Percentiles rank a stretch among this genome's conserved stretches.
Evolutionary conservation across 2,329 filamentous ascomycete species (phyloP).

Genomic region (Hirsutella thompsonii): DNA sequence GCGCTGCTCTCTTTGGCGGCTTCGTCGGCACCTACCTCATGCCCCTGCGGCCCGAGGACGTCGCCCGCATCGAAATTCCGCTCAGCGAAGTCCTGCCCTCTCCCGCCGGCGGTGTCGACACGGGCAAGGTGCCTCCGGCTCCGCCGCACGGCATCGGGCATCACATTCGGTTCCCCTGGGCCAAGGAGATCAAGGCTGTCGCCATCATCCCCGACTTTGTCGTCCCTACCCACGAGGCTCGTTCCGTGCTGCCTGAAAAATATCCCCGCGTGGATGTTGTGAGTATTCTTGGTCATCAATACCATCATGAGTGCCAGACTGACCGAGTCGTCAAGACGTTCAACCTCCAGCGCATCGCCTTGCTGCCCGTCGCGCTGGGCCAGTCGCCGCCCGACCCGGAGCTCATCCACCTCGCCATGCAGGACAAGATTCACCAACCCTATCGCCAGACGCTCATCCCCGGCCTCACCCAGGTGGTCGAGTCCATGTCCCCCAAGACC

Average conservation of each 20-base stretch:
- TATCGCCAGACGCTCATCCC: slow-evolving; percentile 89
- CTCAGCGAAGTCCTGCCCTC: slow-evolving; percentile 85
- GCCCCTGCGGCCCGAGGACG: slow-evolving; percentile 78
- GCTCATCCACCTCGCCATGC: slow-evolving; percentile 95
- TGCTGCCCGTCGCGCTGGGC: slow-evolving; percentile 80
- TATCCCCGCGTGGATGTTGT: slow-evolving; percentile 79
- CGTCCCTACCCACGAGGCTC: slow-evolving; percentile 84
- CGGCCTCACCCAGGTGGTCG: slow-evolving; percentile 78
- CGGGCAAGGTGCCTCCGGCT: slow-evolving; percentile 71
- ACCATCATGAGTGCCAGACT: neutral
- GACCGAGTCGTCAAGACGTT: slow-evolving; percentile 43
- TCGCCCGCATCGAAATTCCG: slow-evolving; percentile 84
- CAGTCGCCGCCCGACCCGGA: slow-evolving; percentile 83
- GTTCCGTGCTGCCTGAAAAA: slow-evolving; percentile 66
- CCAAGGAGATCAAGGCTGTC: slow-evolving; percentile 88
- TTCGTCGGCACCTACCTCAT: slow-evolving; percentile 96
- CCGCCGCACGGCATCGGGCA: slow-evolving; percentile 91
- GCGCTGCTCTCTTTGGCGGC: slow-evolving; percentile 86
- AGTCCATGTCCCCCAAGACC: slow-evolving; percentile 76
- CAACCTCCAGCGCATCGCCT: slow-evolving; percentile 86
- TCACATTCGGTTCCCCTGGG: slow-evolving; percentile 92
- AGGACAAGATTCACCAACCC: slow-evolving; percentile 95
- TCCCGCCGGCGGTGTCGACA: slow-evolving; percentile 83
- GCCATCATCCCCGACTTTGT: slow-evolving; percentile 95
- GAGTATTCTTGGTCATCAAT: slow-evolving; percentile 22